Base-by-base conservation (phyloP, 495 filamentous ascomycete genomes). In the Thermothielavioides terrestris region DNA sequence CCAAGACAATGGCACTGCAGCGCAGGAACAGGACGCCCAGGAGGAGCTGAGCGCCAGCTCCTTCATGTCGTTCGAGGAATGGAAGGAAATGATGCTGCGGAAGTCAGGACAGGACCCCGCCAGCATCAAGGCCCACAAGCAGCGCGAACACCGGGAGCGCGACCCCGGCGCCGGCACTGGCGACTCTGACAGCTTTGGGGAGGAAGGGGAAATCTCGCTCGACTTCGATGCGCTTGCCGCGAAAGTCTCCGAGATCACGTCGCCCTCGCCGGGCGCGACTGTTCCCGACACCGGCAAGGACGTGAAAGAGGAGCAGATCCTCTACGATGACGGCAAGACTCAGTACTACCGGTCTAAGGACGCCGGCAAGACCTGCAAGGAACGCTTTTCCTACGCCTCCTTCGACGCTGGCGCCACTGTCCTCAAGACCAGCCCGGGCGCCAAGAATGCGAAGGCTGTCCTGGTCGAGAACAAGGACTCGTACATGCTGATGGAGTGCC, bases 41-140 rank as follows among this genome's bases (percentile, higher is more conserved):
- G 46, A 60, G 46, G 80, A 85, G 15, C 77, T 95, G 7, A 85
- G 90, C 56, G 84, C 85, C 31, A 83, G 82, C 25, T 83, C 88
- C 26, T 97, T 98, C 61, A 84, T 98, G 43, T 96, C 92, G 0
- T 98, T 98, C 58, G 92, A 96, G 60, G 91, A 97, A 55, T 98
- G 92, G 92, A 96, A 94, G 69, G 87, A 86, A 59, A 86, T 90
- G 72, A 95, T 94, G 65, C 72, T 96, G 11, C 88, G 82, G 28
- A 88, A 87, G 59, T 83, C 79, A 4, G 92, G 88, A 3, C 90
- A 94, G 59, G 89, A 89, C 18, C 81, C 79, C 8, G 82, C 92
- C 48, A 78, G 84, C 55, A 75, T 89, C 23, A 84, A 80, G 25
- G 62, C 73, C 4, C 74, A 75, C 41, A 71, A 59, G 49, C 62